Evolutionary conservation across 2,329 filamentous ascomycete genomes (phyloP), one percentile per base, ranked within the genome.

Genomic region (Colletotrichum graminicola): DNA sequence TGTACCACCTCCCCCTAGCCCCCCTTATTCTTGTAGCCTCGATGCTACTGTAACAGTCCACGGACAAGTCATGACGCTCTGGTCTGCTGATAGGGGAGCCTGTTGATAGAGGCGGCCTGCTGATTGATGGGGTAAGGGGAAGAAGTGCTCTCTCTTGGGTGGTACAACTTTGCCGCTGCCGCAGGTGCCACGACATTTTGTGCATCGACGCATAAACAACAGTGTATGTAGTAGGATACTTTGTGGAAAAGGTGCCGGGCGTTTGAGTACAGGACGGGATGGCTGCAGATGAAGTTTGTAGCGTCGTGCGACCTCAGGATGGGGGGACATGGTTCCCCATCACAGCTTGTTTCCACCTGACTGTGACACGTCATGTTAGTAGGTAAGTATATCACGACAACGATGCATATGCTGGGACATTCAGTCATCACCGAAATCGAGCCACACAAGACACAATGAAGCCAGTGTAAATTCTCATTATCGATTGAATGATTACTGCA

Each of bases 401-500:
- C n/a, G n/a, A n/a, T n/a, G n/a, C n/a, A 12, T 11, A 26, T 18
- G n/a, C 11, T 34, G n/a, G 32, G 23, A 18, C 51, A 21, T 43
- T 41, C 21, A 11, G 14, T 14, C 32, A 43, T n/a, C 32, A 26
- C 23, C 8, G 18, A 23, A 1, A 18, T 18, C 11, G 3, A 21
- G 12, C 0, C 14, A 29, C 3, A 55, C 23, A 5, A n/a, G 14
- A 11, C 2, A 2, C 4, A 18, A 10, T 3, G 41, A 10, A 32
- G 10, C 32, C n/a, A 16, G 43, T 67, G 36, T 41, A 41, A 68
- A 41, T 51, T 29, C 62, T 59, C 57, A 68, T 67, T 67, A 71
- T 62, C 41, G 16, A 71, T 67, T 71, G 41, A 62, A 59, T 62
- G 64, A 67, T 71, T 71, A 71, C 64, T 57, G 64, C 68, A 39